Base-by-base conservation (phyloP, 495 filamentous ascomycete species). In the Parathielavia appendiculata region DNA sequence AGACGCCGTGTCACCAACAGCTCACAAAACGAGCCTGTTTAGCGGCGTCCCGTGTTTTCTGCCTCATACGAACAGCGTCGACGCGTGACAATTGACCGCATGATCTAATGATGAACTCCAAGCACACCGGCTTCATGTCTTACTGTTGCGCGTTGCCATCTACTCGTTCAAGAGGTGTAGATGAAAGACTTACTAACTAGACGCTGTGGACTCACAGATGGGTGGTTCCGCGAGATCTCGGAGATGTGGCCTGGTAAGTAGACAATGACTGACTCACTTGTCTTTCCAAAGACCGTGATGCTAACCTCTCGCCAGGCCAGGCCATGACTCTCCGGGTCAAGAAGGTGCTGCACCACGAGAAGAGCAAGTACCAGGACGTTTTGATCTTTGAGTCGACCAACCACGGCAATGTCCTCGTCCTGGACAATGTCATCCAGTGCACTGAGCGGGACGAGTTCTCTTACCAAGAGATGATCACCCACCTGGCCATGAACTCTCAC, bases 391-490 rank as follows among this genome's bases (percentile, higher is more conserved):
- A 99, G 82, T 92, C 88, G 67, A 92, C 85, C 80, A 83, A 97
- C 83, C 89, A 97, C 74, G 93, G 93, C 67, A 95, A 84, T 65
- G 92, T 97, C 51, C 83, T 99, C n/a, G 92, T 99, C 45, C 82
- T 99, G 40, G 93, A 99, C 82, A 96, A 96, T 70, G 93, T 96
- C 71, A 97, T 99, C 74, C 93, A 97, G 77, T 91, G 86, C 80
- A 97, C 93, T 56, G 93, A 97, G 84, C 83, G 91, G 43, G 95
- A 99, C 71, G 95, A 99, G 80, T 97, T 97, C 81, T 86, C 90
- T 76, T 97, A 97, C 84, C 95, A 99, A 79, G 95, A 99, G 84
- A 99, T 99, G 93, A 99, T 99, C 78, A 90, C 93, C 58, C 91
- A 99, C 76, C 82, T 97, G 53, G 93, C 90, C 75, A 92, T 99